phyloP scores from a whole-genome alignment of 768 basidiomycete species.

The Hericium erinaceus region DNA sequence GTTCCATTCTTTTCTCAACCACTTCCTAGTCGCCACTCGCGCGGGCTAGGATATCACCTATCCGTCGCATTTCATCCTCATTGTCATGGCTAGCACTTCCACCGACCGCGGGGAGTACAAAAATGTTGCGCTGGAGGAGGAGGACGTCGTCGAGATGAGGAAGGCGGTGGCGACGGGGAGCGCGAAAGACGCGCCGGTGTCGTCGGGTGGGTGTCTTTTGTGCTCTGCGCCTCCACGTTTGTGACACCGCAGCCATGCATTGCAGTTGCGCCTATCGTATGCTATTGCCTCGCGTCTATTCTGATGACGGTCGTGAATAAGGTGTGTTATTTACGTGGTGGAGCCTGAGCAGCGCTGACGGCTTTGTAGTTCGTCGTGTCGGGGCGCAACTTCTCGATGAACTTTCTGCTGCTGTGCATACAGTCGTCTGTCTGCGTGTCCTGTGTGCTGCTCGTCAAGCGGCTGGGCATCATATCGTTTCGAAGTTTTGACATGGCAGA shows the following conservation, averaged over 20 bases:
- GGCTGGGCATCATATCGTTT: conserved; percentile 71
- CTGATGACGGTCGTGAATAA: conserved; percentile 98
- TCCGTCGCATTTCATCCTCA: background rate
- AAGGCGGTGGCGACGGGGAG: conserved; percentile 38
- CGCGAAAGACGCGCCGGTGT: conserved; percentile 20
- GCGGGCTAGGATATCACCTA: background rate
- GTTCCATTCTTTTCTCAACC: background rate
- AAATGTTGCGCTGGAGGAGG: conserved; percentile 19
- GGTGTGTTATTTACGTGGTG: conserved; percentile 32
- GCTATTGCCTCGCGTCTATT: conserved; percentile 89
- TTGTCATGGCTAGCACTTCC: background rate
- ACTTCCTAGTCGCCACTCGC: background rate
- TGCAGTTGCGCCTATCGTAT: conserved; percentile 70
- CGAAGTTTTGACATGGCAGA: conserved; percentile 74
- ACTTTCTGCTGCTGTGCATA: conserved; percentile 85
- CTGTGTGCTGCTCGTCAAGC: conserved; percentile 71
- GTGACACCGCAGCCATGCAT: background rate
- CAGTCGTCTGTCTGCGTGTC: conserved; percentile 82
- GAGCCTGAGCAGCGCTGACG: background rate
- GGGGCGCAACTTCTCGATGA: conserved; percentile 91
- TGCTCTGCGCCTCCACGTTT: background rate
- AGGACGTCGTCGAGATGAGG: conserved; percentile 45
- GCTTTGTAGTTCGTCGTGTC: conserved; percentile 80
- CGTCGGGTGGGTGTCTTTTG: conserved; percentile 20
- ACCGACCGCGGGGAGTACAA: conserved; percentile 16